phyloP scores from a whole-genome alignment of 1,284 basidiomycete genomes.

The Phenoliferia sp. region DNA sequence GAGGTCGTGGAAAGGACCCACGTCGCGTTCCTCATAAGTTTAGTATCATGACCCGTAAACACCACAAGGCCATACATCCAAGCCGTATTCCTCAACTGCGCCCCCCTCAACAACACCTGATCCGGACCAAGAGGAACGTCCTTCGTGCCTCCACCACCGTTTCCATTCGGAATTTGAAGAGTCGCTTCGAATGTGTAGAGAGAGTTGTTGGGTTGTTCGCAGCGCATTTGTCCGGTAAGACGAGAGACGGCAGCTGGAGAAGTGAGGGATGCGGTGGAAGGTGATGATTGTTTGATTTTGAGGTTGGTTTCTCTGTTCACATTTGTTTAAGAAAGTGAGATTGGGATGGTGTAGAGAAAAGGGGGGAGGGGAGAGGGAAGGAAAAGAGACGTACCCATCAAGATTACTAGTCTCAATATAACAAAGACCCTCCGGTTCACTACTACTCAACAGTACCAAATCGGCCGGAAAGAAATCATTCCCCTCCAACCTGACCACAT shows the following conservation, averaged over 20 bases:
- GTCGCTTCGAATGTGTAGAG: constrained; percentile 89
- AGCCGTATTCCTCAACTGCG: constrained; percentile 91
- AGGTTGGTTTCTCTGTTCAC: constrained; percentile 88
- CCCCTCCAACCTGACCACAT: constrained; percentile 82
- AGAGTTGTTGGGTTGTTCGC: constrained; percentile 96
- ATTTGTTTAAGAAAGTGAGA: too few species aligned
- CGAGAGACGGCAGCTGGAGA: constrained; percentile 68
- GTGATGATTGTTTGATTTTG: constrained; percentile 94
- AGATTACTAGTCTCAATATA: constrained; percentile 98
- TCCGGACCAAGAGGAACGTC: constrained; percentile 90
- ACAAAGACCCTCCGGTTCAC: constrained; percentile 93
- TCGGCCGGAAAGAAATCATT: constrained; percentile 97
- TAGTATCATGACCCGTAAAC: constrained; percentile 97
- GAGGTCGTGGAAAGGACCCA: constrained; percentile 47
- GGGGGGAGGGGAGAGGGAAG: background rate
- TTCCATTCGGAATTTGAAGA: constrained; percentile 37
- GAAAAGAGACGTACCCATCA: constrained; percentile 78
- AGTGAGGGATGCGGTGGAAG: constrained; percentile 71
- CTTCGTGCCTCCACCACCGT: constrained; percentile 49
- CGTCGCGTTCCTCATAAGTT: constrained; percentile 91
- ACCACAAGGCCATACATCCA: constrained; percentile 94
- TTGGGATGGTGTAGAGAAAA: background rate
- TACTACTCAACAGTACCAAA: constrained; percentile 77
- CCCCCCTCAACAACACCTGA: constrained; percentile 87
- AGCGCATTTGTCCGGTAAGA: constrained; percentile 77